A percentile compares a stretch with the other conserved stretches of the same genome.
phyloP scores from a whole-genome alignment of 805 yeast genomes.

The Saccharomycopsis sp. region DNA sequence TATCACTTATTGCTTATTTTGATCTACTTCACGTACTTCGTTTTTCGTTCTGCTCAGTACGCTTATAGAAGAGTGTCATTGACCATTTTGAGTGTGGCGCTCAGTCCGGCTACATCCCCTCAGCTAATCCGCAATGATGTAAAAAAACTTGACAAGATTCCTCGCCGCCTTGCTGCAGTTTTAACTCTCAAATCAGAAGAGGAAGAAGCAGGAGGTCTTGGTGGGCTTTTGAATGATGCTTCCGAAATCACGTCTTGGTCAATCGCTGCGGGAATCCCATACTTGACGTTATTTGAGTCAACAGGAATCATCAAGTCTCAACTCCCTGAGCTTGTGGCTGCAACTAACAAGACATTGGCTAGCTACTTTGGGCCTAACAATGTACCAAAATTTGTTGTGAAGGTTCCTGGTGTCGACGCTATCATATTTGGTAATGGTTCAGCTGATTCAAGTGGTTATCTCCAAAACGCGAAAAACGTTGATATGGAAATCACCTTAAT shows the following conservation, averaged over 20 bases:
- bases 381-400: conserved; percentile 55
- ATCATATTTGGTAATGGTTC: conserved; percentile 34
- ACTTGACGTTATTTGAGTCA: conserved; percentile 69
- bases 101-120: conserved; percentile 71
- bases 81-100: conserved; percentile 53
- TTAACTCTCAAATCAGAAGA: conserved; percentile 65
- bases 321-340: conserved; percentile 45
- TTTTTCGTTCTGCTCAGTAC: conserved; percentile 46
- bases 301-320: conserved; percentile 56
- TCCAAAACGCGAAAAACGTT: conserved; percentile 21
- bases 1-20: conserved; percentile 45
- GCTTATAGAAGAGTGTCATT: conserved; percentile 46
- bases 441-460: conserved; percentile 3
- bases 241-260: conserved; percentile 84
- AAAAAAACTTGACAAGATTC: conserved; percentile 63
- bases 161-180: conserved; percentile 70
- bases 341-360: conserved; percentile 51
- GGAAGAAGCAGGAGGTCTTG: conserved; percentile 84
- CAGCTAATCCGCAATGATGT: conserved; percentile 83
- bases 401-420: conserved; percentile 60
- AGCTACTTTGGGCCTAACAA: conserved; percentile 68
- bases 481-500: conserved; percentile 62
- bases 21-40: conserved; percentile 50
- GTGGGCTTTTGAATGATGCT: conserved; percentile 69
- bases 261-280: conserved; percentile 75